Evolutionary conservation across 2,329 filamentous ascomycete species (phyloP), one percentile per base, ranked within the genome.

Genomic region (Ophiocordyceps camponoti-floridani): DNA sequence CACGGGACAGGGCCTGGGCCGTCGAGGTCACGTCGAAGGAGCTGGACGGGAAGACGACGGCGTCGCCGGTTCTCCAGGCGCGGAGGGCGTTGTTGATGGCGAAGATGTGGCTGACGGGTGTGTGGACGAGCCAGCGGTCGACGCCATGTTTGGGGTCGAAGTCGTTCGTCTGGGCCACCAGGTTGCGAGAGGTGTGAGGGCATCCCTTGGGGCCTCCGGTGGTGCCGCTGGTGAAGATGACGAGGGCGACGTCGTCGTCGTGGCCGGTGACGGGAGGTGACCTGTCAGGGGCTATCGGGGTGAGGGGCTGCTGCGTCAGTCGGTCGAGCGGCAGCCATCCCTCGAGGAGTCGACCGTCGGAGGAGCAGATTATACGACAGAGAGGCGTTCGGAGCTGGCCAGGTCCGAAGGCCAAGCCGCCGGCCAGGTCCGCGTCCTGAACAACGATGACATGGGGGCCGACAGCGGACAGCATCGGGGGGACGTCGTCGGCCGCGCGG

Each of bases 161-260:
- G 43, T 60, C 55, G 47, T 57, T 54, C 13, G 56, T 57, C 46
- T 62, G 57, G 1, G 63, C 61, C 8, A 62, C 54, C n/a, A 65
- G 45, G 46, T 65, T 68, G 28, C 54, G 49, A 49, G 60, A 58
- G 6, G 62, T 65, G 47, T 68, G 60, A 13, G 58, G 56, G 46
- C 66, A 69, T 42, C 61, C 66, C 50, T 71, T 71, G 5, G 68
- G 65, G 0, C 60, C 52, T 6, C 64, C 65, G 0, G 66, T 69
- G n/a, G 67, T 71, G 18, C 68, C 68, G 49, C 66, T 69, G 18
- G 67, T 70, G 52, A 70, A 70, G 30, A 69, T 55, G 42, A 70
- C 61, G 40, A 68, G 55, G 5, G 60, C 60, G 7, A 52, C 57
- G n/a, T n/a, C 14, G 14, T 37, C 35, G 14, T 38, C 35, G 8